Evolutionary conservation across 116 monocot genomes (phyloP).

Genomic region (Papilionanthe hybrid): DNA sequence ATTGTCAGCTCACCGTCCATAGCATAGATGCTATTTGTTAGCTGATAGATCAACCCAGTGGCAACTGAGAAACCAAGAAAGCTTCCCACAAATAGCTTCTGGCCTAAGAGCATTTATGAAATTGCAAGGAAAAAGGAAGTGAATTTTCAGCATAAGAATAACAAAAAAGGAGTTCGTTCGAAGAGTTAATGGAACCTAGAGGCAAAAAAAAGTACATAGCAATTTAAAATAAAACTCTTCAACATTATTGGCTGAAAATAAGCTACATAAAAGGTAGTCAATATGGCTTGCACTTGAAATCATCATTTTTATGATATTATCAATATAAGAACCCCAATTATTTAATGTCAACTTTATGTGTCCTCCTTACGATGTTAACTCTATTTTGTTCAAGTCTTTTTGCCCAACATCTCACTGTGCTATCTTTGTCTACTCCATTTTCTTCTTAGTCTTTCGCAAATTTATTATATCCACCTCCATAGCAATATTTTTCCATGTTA

Average conservation of each 20-base stretch:
- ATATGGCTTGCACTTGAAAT: not conserved
- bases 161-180: not conserved
- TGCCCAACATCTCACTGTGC: too few species aligned
- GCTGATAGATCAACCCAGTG: constrained; percentile 26
- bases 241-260: too few species aligned
- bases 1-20: constrained; percentile 39
- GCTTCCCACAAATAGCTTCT: constrained; percentile 34
- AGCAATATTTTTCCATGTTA: too few species aligned
- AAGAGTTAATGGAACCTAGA: too few species aligned
- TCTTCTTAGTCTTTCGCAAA: too few species aligned
- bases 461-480: not conserved
- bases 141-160: not conserved
- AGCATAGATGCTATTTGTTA: constrained; percentile 39
- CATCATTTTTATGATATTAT: not conserved
- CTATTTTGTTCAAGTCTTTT: not conserved
- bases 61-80: constrained; percentile 41
- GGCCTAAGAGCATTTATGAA: constrained; percentile 23
- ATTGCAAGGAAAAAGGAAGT: not conserved
- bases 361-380: not conserved
- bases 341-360: not conserved
- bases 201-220: not conserved
- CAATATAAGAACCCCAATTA: not conserved
- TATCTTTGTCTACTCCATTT: too few species aligned
- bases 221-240: not conserved
- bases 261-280: not conserved